A percentile compares a stretch with the other conserved stretches of the same genome.
phyloP scores from a whole-genome alignment of 257 asterid genomes.

The Coffea eugenioides region DNA sequence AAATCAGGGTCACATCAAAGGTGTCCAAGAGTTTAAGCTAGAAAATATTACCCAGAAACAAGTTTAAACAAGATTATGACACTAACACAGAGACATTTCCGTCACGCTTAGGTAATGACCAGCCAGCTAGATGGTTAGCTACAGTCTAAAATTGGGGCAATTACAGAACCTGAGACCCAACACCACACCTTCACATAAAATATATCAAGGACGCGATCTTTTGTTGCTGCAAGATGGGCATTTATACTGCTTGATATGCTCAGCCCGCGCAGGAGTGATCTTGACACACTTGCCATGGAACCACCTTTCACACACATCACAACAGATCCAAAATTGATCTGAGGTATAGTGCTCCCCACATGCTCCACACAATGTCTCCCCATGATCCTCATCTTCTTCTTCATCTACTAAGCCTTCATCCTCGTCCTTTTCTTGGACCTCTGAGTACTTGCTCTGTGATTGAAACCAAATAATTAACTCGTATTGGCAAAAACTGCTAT shows the following conservation, averaged over 20 bases:
- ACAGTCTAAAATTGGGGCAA: not conserved
- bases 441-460: conserved; percentile 33
- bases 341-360: conserved; percentile 64
- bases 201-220: conserved; percentile 48
- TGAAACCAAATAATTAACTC: conserved; percentile 7
- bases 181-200: not conserved
- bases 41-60: not conserved
- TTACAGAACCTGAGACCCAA: not conserved
- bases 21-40: not conserved
- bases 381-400: conserved; percentile 63
- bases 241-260: conserved; percentile 80
- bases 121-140: conserved; percentile 10
- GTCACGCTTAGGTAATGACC: not conserved
- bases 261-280: conserved; percentile 82
- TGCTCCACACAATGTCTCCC: conserved; percentile 71
- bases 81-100: not conserved
- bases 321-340: conserved; percentile 79
- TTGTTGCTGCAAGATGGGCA: conserved; percentile 83
- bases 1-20: not conserved
- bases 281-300: conserved; percentile 85
- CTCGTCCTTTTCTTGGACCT: conserved; percentile 32
- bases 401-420: conserved; percentile 31
- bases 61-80: not conserved
- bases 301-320: conserved; percentile 78
- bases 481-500: not conserved